These are phyloP conservation scores for Acanthamoeba pearcei DNA, from an alignment of 208 protist genomes.

Conservation along the genomic window DNA sequence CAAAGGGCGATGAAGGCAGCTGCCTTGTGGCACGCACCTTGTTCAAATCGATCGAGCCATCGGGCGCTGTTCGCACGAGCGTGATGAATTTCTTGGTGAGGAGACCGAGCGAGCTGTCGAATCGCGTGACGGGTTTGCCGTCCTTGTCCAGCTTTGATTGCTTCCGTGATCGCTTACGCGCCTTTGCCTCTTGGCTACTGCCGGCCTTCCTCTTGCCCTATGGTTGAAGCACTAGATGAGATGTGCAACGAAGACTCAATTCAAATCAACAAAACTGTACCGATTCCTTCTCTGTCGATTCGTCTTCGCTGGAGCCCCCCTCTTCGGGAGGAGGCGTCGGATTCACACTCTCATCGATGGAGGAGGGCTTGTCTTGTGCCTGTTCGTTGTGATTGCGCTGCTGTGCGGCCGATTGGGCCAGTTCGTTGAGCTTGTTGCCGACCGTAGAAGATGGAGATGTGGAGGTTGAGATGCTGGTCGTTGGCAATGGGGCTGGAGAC, in stretches of 20 bases:
- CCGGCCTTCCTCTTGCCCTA: neutral
- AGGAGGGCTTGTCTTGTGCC: neutral
- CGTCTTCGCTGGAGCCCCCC: neutral
- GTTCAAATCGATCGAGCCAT: slow-evolving; percentile 88
- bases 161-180: slow-evolving; percentile 28
- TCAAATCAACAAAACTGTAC: neutral
- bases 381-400: neutral
- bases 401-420: slow-evolving; percentile 9
- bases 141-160: slow-evolving; percentile 46
- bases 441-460: neutral
- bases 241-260: neutral
- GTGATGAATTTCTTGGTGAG: slow-evolving; percentile 85
- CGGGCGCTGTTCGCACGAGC: slow-evolving; percentile 75
- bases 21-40: neutral
- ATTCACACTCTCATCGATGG: neutral
- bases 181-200: neutral
- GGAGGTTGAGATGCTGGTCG: neutral
- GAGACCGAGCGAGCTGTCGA: slow-evolving; percentile 82
- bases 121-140: slow-evolving; percentile 65
- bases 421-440: slow-evolving; percentile 29
- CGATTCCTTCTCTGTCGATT: slow-evolving; percentile 36
- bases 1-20: neutral
- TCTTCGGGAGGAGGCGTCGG: neutral
- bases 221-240: too few relatives aligned
- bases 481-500: neutral